Base-by-base conservation (phyloP, 2,329 filamentous ascomycete species). In the Chaetomium strumarium region DNA sequence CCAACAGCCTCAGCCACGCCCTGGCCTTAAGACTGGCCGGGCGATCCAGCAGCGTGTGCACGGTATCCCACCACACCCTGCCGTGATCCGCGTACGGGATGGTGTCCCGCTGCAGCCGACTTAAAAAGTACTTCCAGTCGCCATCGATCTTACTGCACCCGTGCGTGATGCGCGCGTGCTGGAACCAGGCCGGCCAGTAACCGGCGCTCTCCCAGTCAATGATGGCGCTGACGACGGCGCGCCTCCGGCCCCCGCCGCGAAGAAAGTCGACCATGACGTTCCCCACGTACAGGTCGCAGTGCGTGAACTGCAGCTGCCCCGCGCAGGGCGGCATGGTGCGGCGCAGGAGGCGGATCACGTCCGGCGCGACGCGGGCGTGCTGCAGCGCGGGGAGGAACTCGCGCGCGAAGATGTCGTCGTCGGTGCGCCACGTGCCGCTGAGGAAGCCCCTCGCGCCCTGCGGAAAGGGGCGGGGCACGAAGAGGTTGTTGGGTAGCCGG, bases 121-220 rank as follows among this genome's bases (percentile, higher is more conserved):
- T 30, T 10, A 56, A 45, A 5, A 54, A 12, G 5, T 3, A 8
- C 49, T 56, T 56, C 55, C 55, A 56, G 40, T 54, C 40, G 29
- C 5, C 31, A 16, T 56, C 55, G 17, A 40, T 40, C 7, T 12
- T 9, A 20, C 17, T 46, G 30, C 40, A 43, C 11, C 44, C 51
- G 20, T 37, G 37, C 14, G 46, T 52, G 30, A 56, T 53, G 10
- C 55, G 48, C 9, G 51, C 55, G 14, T 49, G 49, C 30, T 56
- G 55, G 45, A 54, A 56, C 55, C 55, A 56, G 24, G 19, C 16
- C 7, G 55, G 55, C 48, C 51, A 56, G 41, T 38, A 56, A 2
- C 55, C 55, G 16, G 40, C 39, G 8, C 34, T 49, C 47, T 56
- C 51, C 55, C 55, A 56, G 46, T 56, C 55, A 13, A 56, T 56